A percentile compares a stretch with the other conserved stretches of the same genome.
Evolutionary conservation across 805 yeast species (phyloP).

Genomic region (Cyberlindnera bimundalis): DNA sequence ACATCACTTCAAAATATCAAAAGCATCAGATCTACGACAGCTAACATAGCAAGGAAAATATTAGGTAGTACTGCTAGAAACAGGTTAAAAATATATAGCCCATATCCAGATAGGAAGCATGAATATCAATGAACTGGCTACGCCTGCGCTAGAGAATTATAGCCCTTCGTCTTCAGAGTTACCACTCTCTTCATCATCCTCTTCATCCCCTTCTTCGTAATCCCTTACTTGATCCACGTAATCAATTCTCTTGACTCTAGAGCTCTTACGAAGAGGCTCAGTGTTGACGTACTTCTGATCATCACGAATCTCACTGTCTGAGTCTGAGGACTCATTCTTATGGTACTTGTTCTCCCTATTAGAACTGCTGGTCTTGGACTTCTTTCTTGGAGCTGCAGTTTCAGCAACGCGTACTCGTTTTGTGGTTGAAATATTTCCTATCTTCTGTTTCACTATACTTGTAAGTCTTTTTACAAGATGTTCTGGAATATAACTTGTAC

Average conservation of each 20-base stretch:
- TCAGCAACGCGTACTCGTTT: slow-evolving; percentile 18
- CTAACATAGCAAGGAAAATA: too few relatives aligned
- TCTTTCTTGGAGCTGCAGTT: slow-evolving; percentile 19
- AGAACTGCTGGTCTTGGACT: slow-evolving; percentile 7
- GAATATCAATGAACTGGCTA: too few relatives aligned
- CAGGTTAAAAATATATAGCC: too few relatives aligned
- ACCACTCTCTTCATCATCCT: slow-evolving; percentile 15
- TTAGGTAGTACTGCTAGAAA: too few relatives aligned
- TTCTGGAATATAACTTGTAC: slow-evolving; percentile 55
- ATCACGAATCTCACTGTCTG: slow-evolving; percentile 24
- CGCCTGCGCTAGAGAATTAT: too few relatives aligned
- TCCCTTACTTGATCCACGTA: slow-evolving; percentile 30
- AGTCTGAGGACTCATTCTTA: slow-evolving; percentile 11
- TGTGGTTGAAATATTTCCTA: slow-evolving; percentile 25
- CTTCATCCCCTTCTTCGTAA: slow-evolving; percentile 20
- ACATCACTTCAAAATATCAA: too few relatives aligned
- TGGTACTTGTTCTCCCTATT: slow-evolving; percentile 11
- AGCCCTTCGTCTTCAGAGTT: slow-evolving; percentile 4
- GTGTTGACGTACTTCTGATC: too few relatives aligned
- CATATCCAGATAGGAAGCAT: too few relatives aligned
- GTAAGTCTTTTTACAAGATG: slow-evolving; percentile 36
- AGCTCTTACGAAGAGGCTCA: slow-evolving; percentile 41
- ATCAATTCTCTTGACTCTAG: slow-evolving; percentile 34
- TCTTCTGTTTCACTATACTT: slow-evolving; percentile 31
- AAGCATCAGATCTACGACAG: too few relatives aligned